Evolutionary conservation across 805 yeast species (phyloP).

Genomic region (Myxozyma mucilagina): DNA sequence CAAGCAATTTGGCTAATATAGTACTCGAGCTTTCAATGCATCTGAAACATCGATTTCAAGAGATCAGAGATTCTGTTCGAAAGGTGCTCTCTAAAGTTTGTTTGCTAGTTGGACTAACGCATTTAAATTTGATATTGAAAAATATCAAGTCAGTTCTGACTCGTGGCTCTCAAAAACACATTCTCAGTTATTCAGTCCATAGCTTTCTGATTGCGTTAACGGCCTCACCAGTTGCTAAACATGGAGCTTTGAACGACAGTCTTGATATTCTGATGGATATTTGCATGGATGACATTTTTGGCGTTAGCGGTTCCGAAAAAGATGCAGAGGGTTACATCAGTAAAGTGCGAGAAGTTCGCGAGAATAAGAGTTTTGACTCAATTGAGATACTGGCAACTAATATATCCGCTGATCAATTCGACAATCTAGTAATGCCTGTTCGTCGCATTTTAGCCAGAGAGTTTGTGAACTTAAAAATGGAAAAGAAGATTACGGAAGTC

Average conservation of each 20-base stretch:
- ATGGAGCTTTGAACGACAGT: conserved; percentile 72
- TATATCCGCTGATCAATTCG: conserved; percentile 59
- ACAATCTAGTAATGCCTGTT: conserved; percentile 64
- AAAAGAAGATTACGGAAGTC: conserved; percentile 75
- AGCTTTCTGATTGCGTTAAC: conserved; percentile 59
- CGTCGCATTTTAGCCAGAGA: conserved; percentile 60
- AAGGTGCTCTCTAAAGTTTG: conserved; percentile 69
- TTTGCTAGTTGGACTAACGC: conserved; percentile 65
- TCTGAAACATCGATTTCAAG: conserved; percentile 80
- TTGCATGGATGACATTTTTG: conserved; percentile 90
- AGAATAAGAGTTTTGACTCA: conserved; percentile 82
- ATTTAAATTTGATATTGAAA: conserved; percentile 69
- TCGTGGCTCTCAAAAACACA: conserved; percentile 91
- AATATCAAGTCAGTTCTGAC: conserved; percentile 78
- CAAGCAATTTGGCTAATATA: conserved; percentile 70
- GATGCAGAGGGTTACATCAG: conserved; percentile 89
- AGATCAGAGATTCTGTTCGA: conserved; percentile 82
- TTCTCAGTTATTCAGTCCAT: conserved; percentile 85
- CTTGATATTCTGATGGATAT: conserved; percentile 62
- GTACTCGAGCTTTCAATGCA: conserved; percentile 87
- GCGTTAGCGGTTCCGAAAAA: conserved; percentile 88
- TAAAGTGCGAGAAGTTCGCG: conserved; percentile 86
- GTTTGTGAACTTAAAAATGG: conserved; percentile 64
- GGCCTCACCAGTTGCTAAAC: conserved; percentile 44
- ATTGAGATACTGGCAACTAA: conserved; percentile 73